A percentile compares a stretch with the other conserved stretches of the same genome.
Evolutionary conservation across 2,329 filamentous ascomycete species (phyloP).

Genomic region (Ramularia endophylla): DNA sequence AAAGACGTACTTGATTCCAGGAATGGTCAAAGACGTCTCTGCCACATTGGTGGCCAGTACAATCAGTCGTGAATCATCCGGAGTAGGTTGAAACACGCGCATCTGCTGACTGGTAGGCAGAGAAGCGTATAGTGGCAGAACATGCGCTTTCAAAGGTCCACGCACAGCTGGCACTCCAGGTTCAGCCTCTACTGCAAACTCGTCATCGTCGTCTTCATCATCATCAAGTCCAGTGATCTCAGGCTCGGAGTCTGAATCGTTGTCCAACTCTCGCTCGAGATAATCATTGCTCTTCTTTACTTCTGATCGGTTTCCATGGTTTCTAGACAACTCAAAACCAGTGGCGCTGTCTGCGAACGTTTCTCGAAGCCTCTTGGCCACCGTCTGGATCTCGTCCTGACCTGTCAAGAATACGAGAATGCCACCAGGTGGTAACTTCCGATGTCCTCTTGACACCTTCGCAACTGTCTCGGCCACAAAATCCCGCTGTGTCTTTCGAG

Average conservation of each 20-base stretch:
- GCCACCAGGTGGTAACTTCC: slow-evolving; percentile 80
- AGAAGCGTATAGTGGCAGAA: slow-evolving; percentile 90
- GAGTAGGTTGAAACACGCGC: slow-evolving; percentile 74
- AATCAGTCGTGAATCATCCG: slow-evolving; percentile 76
- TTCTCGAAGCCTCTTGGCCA: slow-evolving; percentile 73
- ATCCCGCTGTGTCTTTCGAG: slow-evolving; percentile 73
- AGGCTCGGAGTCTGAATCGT: slow-evolving; percentile 48
- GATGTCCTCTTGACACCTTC: slow-evolving; percentile 82
- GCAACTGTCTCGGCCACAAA: slow-evolving; percentile 86
- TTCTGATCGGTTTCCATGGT: background rate
- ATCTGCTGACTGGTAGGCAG: slow-evolving; percentile 87
- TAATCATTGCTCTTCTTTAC: slow-evolving; percentile 24
- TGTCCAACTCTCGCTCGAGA: slow-evolving; percentile 34
- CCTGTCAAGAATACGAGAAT: slow-evolving; percentile 94
- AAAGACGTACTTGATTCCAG: slow-evolving; percentile 91
- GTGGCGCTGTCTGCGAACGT: slow-evolving; percentile 52
- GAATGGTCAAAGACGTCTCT: slow-evolving; percentile 94
- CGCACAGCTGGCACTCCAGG: slow-evolving; percentile 44
- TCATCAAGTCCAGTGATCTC: slow-evolving; percentile 56
- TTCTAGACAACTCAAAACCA: slow-evolving; percentile 14
- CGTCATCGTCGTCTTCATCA: slow-evolving; percentile 48
- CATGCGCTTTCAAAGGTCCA: slow-evolving; percentile 65
- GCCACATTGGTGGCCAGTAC: slow-evolving; percentile 95
- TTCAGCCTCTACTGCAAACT: slow-evolving; percentile 48
- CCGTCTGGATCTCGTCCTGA: slow-evolving; percentile 78